Percentiles rank a stretch among this genome's conserved stretches.
These are phyloP conservation scores for Strigomonas culicis DNA, from an alignment of 208 protist genomes.

Conservation along the genomic window DNA sequence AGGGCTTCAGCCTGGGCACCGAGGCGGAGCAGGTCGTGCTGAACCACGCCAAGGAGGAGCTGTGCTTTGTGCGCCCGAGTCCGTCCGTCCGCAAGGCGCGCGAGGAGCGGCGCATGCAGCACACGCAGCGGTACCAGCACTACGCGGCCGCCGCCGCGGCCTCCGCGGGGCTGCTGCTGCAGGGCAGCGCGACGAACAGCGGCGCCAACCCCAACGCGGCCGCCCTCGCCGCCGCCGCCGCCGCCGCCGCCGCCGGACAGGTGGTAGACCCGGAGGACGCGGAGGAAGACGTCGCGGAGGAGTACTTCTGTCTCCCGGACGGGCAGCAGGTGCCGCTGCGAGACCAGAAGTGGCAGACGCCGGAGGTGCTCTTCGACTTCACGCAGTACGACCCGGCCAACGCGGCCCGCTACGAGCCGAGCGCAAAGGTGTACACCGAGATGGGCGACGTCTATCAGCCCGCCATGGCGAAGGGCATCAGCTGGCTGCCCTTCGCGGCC, in stretches of 20 bases:
- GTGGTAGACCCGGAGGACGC: background rate
- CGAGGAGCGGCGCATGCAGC: background rate
- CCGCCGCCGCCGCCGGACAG: background rate
- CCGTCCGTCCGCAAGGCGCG: conserved; percentile 4
- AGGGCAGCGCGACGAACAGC: conserved; percentile 5
- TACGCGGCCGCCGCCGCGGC: background rate
- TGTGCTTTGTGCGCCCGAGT: conserved; percentile 78
- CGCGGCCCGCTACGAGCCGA: conserved; percentile 46
- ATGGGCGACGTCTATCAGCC: conserved; percentile 80
- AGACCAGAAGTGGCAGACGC: conserved; percentile 56
- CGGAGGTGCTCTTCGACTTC: conserved; percentile 89
- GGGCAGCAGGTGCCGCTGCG: conserved; percentile 77
- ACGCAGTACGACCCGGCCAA: conserved; percentile 33
- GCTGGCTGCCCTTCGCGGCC: conserved; percentile 86
- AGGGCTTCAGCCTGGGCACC: conserved; percentile 90
- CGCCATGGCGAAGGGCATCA: conserved; percentile 86
- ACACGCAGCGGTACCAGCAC: background rate
- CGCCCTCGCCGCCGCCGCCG: background rate
- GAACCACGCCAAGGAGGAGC: conserved; percentile 88
- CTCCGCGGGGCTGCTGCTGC: background rate
- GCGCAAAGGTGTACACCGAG: conserved; percentile 74
- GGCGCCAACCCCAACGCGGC: background rate
- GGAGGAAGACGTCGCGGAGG: conserved; percentile 10
- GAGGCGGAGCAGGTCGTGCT: conserved; percentile 83
- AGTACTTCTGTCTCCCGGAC: conserved; percentile 81